Evolutionary conservation across 2,329 filamentous ascomycete genomes (phyloP), one percentile per base, ranked within the genome.

Genomic region (Aspergillus pseudotamarii): DNA sequence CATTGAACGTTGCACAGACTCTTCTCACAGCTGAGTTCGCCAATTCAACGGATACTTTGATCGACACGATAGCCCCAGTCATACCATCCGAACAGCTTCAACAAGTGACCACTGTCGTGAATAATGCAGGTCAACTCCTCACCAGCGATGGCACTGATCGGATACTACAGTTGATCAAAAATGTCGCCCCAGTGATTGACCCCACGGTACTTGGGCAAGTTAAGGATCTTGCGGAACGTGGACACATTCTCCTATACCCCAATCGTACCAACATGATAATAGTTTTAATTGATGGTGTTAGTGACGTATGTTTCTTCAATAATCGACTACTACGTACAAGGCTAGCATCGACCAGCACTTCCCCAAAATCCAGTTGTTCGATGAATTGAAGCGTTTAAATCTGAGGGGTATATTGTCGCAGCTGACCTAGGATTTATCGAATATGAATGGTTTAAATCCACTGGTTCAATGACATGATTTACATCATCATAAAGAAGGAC

Each of bases 301-400:
- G 16, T n/a, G 38, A 10, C 2, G 38, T 41, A 41, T n/a, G 38
- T 41, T 4, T 4, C 4, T 19, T 19, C 0, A 4, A 41, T 4
- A 1, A 41, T 0, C 8, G 16, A n/a, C 6, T 9, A 0, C 3
- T 41, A 0, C 0, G 38, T n/a, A 41, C 16, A 41, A 3, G 3
- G 6, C 6, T 41, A n/a, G n/a, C 19, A 19, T 41, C 16, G n/a
- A 9, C 1, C 19, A 41, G 38, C 38, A n/a, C 8, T 41, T 41
- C 1, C 38, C 16, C 2, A 41, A n/a, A n/a, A 1, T n/a, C 0
- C 16, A 41, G 38, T 9, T 41, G 19, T 41, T 41, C 3, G 16
- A 41, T n/a, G 16, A 8, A 4, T 41, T 41, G 38, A n/a, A 41
- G 38, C 38, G 6, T 9, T 9, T 41, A 2, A n/a, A 41, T 41